A percentile compares a stretch with the other conserved stretches of the same genome.
These are phyloP conservation scores for Epichloe brachyelytri DNA, from an alignment of 2,329 filamentous ascomycete species.

Conservation along the genomic window DNA sequence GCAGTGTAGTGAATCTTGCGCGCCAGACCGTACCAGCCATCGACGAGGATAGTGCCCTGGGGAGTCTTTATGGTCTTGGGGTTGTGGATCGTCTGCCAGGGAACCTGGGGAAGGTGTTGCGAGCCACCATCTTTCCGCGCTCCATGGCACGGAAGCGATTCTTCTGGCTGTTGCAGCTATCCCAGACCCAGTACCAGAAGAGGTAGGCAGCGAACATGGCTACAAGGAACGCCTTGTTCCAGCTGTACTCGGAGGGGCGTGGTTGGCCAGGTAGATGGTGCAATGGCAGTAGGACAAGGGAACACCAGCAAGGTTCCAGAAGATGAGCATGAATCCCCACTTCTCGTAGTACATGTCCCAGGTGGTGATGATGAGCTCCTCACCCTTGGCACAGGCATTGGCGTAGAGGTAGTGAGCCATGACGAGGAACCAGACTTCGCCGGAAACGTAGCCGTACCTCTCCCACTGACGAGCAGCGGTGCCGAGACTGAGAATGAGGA, in stretches of 20 bases:
- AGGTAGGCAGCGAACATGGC: slow-evolving; percentile 60
- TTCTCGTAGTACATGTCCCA: slow-evolving; percentile 98
- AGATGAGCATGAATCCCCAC: slow-evolving; percentile 95
- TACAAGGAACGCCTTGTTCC: slow-evolving; percentile 56
- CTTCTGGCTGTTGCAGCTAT: slow-evolving; percentile 86
- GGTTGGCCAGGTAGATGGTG: slow-evolving; percentile 79
- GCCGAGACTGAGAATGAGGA: slow-evolving; percentile 65
- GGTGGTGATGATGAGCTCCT: slow-evolving; percentile 79
- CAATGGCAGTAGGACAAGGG: slow-evolving; percentile 89
- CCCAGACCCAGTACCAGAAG: slow-evolving; percentile 83
- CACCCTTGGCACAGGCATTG: slow-evolving; percentile 83
- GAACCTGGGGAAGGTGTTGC: slow-evolving; percentile 84
- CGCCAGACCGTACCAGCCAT: slow-evolving; percentile 72
- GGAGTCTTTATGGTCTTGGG: slow-evolving; percentile 64
- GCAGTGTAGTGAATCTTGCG: slow-evolving; percentile 47
- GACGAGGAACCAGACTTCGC: slow-evolving; percentile 72
- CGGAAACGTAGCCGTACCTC: slow-evolving; percentile 69
- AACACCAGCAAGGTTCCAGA: slow-evolving; percentile 91
- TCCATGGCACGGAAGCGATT: slow-evolving; percentile 79
- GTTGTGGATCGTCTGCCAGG: slow-evolving; percentile 73
- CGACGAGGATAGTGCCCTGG: slow-evolving; percentile 62
- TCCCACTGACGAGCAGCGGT: slow-evolving; percentile 76
- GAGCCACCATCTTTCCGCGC: slow-evolving; percentile 54
- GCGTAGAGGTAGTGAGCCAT: slow-evolving; percentile 89
- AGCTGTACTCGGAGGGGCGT: slow-evolving; percentile 63